A percentile compares a stretch with the other conserved stretches of the same genome.
These are phyloP conservation scores for Penicillium sp. DNA, from an alignment of 2,329 filamentous ascomycete genomes.

Conservation along the genomic window DNA sequence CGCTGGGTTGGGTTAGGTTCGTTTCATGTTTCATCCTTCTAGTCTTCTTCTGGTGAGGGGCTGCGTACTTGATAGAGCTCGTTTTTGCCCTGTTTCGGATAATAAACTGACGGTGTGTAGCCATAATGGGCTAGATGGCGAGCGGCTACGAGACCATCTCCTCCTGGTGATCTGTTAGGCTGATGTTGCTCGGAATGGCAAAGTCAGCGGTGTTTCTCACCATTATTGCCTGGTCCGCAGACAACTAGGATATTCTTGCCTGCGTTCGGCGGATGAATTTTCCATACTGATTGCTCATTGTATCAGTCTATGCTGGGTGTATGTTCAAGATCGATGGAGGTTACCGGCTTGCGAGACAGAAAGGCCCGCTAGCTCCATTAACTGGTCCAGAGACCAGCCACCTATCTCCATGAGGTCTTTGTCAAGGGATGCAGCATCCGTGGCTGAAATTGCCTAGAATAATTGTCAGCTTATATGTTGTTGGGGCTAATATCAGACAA, in stretches of 20 bases:
- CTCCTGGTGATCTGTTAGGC: conserved; percentile 54
- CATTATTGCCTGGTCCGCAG: conserved; percentile 78
- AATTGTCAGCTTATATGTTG: not conserved
- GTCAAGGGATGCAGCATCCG: conserved; percentile 84
- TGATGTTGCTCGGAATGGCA: not conserved
- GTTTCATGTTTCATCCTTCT: not conserved
- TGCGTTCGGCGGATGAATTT: conserved; percentile 70
- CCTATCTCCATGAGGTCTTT: conserved; percentile 85
- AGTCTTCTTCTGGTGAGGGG: conserved; percentile 3
- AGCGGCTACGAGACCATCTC: conserved; percentile 91
- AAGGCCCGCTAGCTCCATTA: conserved; percentile 94
- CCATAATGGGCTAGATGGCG: conserved; percentile 90
- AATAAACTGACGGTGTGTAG: conserved; percentile 84
- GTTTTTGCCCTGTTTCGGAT: conserved; percentile 86
- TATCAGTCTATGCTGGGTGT: not conserved
- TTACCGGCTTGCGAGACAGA: conserved; percentile 86
- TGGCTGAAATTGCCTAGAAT: conserved; percentile 74
- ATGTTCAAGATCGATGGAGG: conserved; percentile 15
- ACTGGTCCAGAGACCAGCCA: conserved; percentile 89
- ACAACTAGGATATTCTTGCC: conserved; percentile 77
- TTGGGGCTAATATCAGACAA: not conserved
- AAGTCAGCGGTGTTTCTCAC: conserved; percentile 23
- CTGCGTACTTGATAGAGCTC: conserved; percentile 74
- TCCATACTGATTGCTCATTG: conserved; percentile 62
- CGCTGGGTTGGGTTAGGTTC: conserved; percentile 53